Conservation (phyloP, 768 basidiomycete genomes). For the Rhizopogon rudus region DNA sequence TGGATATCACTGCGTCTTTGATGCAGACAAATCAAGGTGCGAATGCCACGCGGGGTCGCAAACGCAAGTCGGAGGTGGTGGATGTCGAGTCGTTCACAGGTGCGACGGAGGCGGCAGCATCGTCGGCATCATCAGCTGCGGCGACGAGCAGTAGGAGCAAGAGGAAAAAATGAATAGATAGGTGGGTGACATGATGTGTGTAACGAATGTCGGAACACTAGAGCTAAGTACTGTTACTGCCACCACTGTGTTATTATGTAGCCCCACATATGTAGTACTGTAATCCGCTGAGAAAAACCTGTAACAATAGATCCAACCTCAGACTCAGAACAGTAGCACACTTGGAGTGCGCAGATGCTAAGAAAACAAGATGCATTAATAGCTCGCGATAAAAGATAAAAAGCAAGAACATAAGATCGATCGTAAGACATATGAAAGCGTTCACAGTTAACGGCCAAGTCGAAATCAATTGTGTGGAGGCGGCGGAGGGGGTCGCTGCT, state of each 20-base stretch:
- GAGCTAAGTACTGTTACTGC: background rate
- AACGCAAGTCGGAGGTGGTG: constrained; percentile 35
- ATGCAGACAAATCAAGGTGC: background rate
- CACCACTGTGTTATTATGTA: background rate
- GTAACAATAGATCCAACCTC: background rate
- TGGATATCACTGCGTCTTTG: background rate
- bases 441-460: background rate
- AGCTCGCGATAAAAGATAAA: background rate
- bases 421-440: too few species aligned
- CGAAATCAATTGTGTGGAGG: constrained; percentile 5
- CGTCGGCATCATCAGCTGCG: background rate
- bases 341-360: background rate
- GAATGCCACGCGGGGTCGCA: constrained; percentile 19
- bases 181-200: background rate
- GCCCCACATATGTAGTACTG: constrained; percentile 3
- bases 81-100: constrained; percentile 7
- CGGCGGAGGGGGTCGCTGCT: constrained; percentile 1
- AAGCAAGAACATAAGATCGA: background rate
- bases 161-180: constrained; percentile 22
- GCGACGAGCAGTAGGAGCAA: constrained; percentile 18
- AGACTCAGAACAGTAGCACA: background rate
- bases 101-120: background rate
- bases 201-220: background rate
- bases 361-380: background rate
- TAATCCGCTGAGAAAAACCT: background rate